phyloP scores from a whole-genome alignment of 306 rosid species.

The Alnus glutinosa region DNA sequence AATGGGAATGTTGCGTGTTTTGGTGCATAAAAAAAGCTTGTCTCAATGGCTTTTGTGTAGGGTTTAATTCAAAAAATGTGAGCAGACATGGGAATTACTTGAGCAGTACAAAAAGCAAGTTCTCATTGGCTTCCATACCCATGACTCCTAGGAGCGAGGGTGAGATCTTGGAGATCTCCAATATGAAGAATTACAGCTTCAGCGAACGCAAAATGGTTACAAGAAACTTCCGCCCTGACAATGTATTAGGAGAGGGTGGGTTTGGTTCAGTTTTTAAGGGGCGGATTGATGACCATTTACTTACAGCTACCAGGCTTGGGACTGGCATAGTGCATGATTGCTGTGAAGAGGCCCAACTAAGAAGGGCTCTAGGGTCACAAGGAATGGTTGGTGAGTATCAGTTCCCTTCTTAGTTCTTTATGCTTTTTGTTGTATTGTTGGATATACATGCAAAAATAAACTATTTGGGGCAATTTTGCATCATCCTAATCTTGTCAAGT shows the following conservation, averaged over 20 bases:
- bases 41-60: slow-evolving; percentile 40
- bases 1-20: slow-evolving; percentile 12
- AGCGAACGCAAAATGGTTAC: slow-evolving; percentile 71
- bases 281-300: slow-evolving; percentile 79
- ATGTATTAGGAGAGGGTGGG: slow-evolving; percentile 95
- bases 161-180: slow-evolving; percentile 73
- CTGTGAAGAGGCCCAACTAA: slow-evolving; percentile 88
- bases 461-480: slow-evolving; percentile 80
- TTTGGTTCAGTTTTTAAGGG: slow-evolving; percentile 97
- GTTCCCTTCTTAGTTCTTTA: too few species aligned
- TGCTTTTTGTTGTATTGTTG: slow-evolving; percentile 3
- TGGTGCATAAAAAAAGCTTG: slow-evolving; percentile 12
- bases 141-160: slow-evolving; percentile 77
- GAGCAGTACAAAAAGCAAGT: slow-evolving; percentile 53
- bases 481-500: slow-evolving; percentile 92
- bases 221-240: slow-evolving; percentile 88
- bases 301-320: slow-evolving; percentile 77
- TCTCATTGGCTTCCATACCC: slow-evolving; percentile 58
- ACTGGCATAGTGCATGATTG: slow-evolving; percentile 62
- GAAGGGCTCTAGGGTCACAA: slow-evolving; percentile 91
- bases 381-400: slow-evolving; percentile 84
- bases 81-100: slow-evolving; percentile 57
- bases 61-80: slow-evolving; percentile 60
- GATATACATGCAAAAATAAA: slow-evolving; percentile 77
- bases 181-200: slow-evolving; percentile 65